Percentiles rank a stretch among this genome's conserved stretches.
phyloP scores from a whole-genome alignment of 768 basidiomycete species.

The Mycena polygramma region DNA sequence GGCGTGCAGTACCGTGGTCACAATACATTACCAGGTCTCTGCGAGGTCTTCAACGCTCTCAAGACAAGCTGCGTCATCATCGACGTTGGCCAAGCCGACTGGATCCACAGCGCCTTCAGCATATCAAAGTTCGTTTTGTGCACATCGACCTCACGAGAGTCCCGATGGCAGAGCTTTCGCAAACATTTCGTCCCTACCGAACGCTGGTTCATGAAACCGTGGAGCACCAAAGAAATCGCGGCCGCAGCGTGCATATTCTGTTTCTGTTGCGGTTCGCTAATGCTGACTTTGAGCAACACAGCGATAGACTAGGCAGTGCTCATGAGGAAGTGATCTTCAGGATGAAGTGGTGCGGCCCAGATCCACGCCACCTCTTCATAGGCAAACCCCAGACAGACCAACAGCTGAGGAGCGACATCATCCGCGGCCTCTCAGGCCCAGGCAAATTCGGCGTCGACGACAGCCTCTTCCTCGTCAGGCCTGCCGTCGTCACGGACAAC shows the following conservation, averaged over 20 bases:
- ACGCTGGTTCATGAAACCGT: slow-evolving; percentile 3
- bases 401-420: background rate
- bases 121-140: background rate
- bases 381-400: background rate
- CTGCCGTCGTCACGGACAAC: slow-evolving; percentile 5
- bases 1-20: slow-evolving; percentile 6
- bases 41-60: background rate
- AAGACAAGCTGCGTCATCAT: slow-evolving; percentile 2
- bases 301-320: background rate
- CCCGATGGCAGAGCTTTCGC: background rate
- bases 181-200: background rate
- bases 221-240: background rate
- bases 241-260: background rate
- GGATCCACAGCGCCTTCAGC: background rate
- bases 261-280: background rate
- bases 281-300: background rate
- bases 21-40: too few species aligned
- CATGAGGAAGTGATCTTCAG: background rate
- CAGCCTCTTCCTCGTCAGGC: slow-evolving; percentile 8
- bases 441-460: background rate
- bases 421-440: background rate
- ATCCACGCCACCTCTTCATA: slow-evolving; percentile 10
- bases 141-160: slow-evolving; percentile 4
- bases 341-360: slow-evolving; percentile 14
- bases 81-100: background rate